Base-by-base conservation (phyloP, 73 alveolate genomes). In the Paramecium caudatum region DNA sequence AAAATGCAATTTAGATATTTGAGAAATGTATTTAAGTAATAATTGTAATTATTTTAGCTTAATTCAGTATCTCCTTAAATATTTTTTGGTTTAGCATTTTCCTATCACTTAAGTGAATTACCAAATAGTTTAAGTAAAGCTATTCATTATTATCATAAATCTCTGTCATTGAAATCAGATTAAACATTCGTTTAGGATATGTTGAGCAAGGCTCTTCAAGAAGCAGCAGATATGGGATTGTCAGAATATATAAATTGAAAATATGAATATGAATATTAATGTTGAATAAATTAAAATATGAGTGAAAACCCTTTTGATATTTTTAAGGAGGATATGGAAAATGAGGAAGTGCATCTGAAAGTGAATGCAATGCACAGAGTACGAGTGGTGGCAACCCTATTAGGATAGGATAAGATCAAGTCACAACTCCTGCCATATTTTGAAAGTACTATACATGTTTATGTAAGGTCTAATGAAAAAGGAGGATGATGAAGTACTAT, bases 401-500 rank as follows among this genome's bases (percentile, higher is more conserved):
- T 97, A 91, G 95, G 99, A 49, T 63, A 61, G 55, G 98, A 96
- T 70, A 95, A 94, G 62, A 82, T 93, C 88, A 93, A 92, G 63
- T 92, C 94, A 91, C 91, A 93, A 39, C 95, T 97, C 43, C 90
- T 97, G 30, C 99, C 99, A 7, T 95, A 91, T 90, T 83, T 95
- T 62, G 94, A 91, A 65, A 70, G 98, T 95, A 94, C 23, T 34
- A 15, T 32, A 49, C 32, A 34, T 47, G 33, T 83, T 7, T 37
- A 46, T 55, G 34, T 55, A 61, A 83, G 91, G 45, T 21, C 46
- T 86, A 55, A 39, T 86, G 68, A 86, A 86, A 61, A 95, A 91
- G 82, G 99, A 97, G 90, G 99, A 95, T 91, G 99, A 98, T 78
- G 99, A 98, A 94, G 98, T 96, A 2, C 96, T 98, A 23, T 97